A percentile compares a stretch with the other conserved stretches of the same genome.
These are phyloP conservation scores for Spatholobus suberectus DNA, from an alignment of 306 rosid genomes.

Conservation along the genomic window DNA sequence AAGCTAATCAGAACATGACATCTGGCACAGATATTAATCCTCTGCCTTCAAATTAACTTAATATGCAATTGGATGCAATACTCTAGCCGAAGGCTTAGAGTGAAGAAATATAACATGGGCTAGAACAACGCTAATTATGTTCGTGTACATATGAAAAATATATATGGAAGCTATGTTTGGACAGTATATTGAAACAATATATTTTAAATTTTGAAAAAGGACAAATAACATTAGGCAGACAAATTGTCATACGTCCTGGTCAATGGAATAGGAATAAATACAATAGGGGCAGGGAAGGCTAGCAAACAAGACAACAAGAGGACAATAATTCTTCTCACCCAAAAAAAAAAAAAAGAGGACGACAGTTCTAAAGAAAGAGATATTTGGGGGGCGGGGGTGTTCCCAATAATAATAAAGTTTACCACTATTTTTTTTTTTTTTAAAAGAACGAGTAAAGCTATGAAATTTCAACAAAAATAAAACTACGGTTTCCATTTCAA, in stretches of 20 bases:
- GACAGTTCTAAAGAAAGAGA: neutral
- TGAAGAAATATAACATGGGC: conserved; percentile 24
- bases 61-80: conserved; percentile 6
- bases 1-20: neutral
- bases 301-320: conserved; percentile 22
- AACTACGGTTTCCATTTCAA: neutral
- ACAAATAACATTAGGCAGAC: conserved; percentile 15
- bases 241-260: neutral
- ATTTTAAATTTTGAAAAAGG: conserved; percentile 24
- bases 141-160: neutral
- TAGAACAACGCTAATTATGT: neutral
- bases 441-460: too few species aligned
- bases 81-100: neutral
- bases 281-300: conserved; percentile 30
- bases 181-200: neutral
- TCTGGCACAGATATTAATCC: neutral
- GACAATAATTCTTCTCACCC: neutral
- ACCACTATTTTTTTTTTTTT: too few species aligned
- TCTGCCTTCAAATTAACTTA: neutral
- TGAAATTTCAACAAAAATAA: too few species aligned
- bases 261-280: conserved; percentile 32
- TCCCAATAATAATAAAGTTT: too few species aligned
- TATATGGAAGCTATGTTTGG: neutral
- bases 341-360: too few species aligned
- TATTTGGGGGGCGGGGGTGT: neutral